Conservation (phyloP, 192 early-diverging fungal species). For the Linnemannia elongata region DNA sequence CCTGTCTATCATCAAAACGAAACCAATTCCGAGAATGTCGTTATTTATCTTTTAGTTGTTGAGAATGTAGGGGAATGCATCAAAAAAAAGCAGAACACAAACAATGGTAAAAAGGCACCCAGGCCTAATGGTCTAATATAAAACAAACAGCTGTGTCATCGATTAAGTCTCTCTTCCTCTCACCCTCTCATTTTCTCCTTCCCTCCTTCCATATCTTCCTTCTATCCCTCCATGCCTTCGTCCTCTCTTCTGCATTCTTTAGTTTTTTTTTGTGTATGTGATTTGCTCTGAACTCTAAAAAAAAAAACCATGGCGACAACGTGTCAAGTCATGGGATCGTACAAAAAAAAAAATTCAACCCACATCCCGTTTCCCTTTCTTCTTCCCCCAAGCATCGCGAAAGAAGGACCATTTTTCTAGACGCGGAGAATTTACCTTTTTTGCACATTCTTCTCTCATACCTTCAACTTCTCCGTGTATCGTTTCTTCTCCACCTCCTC, state of each 20-base stretch:
- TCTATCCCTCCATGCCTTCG: background rate
- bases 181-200: background rate
- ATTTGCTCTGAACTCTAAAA: background rate
- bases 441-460: background rate
- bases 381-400: background rate
- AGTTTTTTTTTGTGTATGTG: background rate
- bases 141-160: background rate
- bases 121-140: background rate
- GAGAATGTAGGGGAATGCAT: background rate
- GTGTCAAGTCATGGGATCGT: slow-evolving; percentile 22
- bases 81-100: background rate
- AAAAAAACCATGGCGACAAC: slow-evolving; percentile 35
- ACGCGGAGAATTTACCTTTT: background rate
- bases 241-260: background rate
- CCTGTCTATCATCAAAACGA: background rate
- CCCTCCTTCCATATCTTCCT: no score
- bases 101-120: no score
- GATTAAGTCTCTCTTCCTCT: background rate
- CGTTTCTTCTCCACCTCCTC: background rate
- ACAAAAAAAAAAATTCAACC: slow-evolving; percentile 10
- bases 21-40: background rate
- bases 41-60: background rate
- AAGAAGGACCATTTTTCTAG: background rate
- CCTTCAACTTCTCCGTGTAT: background rate
- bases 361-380: background rate